These are phyloP conservation scores for Coemansia sp. DNA, from an alignment of 192 early-diverging fungal species.

Conservation along the genomic window DNA sequence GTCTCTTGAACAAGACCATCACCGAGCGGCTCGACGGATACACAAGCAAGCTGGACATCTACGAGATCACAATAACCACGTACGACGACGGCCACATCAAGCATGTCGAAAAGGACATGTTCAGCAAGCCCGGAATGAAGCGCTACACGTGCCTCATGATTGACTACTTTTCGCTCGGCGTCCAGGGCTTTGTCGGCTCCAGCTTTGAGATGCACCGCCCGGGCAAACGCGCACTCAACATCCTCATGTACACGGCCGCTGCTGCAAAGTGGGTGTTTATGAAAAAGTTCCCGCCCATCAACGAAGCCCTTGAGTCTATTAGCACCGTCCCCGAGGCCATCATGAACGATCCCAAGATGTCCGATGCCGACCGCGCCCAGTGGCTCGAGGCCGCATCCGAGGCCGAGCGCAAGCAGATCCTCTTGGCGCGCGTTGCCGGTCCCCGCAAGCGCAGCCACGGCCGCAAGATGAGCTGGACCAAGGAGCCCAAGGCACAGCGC, in stretches of 20 bases:
- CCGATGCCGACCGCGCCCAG: slow-evolving; percentile 28
- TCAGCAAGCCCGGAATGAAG: slow-evolving; percentile 36
- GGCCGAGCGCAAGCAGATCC: slow-evolving; percentile 30
- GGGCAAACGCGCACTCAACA: slow-evolving; percentile 61
- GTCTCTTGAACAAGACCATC: slow-evolving; percentile 55
- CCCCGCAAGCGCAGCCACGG: slow-evolving; percentile 34
- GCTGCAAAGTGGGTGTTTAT: slow-evolving; percentile 63
- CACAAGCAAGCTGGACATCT: slow-evolving; percentile 65
- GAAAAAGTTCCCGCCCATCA: slow-evolving; percentile 60
- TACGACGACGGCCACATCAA: slow-evolving; percentile 61
- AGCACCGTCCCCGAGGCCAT: slow-evolving; percentile 51
- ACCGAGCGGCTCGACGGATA: slow-evolving; percentile 59
- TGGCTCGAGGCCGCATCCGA: slow-evolving; percentile 35
- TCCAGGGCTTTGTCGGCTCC: slow-evolving; percentile 68
- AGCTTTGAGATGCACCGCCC: slow-evolving; percentile 68
- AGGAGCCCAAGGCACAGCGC: slow-evolving; percentile 32
- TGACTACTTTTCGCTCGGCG: slow-evolving; percentile 70
- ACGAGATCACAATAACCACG: slow-evolving; percentile 59
- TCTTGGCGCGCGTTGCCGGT: slow-evolving; percentile 33
- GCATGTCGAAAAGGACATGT: slow-evolving; percentile 57
- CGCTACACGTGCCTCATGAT: slow-evolving; percentile 60
- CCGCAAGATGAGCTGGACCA: slow-evolving; percentile 40
- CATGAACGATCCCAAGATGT: slow-evolving; percentile 35
- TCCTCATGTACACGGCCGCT: slow-evolving; percentile 60
- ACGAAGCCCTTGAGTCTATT: slow-evolving; percentile 58